phyloP scores from a whole-genome alignment of 1,284 basidiomycete species.

The Ustilago lituana region DNA sequence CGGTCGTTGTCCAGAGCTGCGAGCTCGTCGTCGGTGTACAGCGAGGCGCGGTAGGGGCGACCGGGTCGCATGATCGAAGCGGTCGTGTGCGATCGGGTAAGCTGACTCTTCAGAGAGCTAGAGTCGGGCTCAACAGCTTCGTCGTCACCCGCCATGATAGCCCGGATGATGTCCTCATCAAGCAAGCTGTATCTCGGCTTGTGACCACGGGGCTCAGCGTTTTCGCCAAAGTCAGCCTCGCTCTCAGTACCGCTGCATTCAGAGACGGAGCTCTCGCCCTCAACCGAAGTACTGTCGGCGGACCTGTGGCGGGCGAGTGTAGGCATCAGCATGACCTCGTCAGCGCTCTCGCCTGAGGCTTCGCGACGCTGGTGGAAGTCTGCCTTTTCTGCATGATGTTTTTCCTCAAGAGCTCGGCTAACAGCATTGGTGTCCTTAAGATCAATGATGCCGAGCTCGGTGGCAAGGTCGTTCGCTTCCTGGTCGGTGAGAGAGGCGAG shows the following conservation, averaged over 20 bases:
- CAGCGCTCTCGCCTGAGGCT: constrained; percentile 12
- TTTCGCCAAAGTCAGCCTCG: constrained; percentile 21
- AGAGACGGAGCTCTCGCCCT: constrained; percentile 38
- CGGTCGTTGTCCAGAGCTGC: constrained; percentile 13
- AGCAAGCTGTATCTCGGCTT: constrained; percentile 36
- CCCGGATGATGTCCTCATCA: constrained; percentile 36
- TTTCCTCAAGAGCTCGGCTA: constrained; percentile 7
- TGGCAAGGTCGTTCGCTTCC: constrained; percentile 47
- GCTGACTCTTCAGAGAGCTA: constrained; percentile 3
- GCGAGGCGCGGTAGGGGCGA: constrained; percentile 49
- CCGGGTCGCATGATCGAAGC: constrained; percentile 26
- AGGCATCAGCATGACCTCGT: constrained; percentile 26
- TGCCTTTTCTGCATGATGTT: background rate
- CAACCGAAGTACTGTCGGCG: constrained; percentile 13
- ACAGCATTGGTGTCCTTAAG: constrained; percentile 35
- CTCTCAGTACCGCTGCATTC: constrained; percentile 39
- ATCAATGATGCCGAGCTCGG: constrained; percentile 43
- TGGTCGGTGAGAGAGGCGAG: constrained; percentile 35
- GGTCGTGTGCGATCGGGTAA: constrained; percentile 34
- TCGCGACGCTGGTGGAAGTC: background rate
- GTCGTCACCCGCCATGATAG: constrained; percentile 33
- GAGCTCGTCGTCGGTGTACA: constrained; percentile 53
- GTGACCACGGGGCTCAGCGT: constrained; percentile 14
- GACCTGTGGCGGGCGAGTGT: constrained; percentile 16
- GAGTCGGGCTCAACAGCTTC: no score